phyloP scores from a whole-genome alignment of 164 flowering plant species.

The Magnolia kwangsiensis region DNA sequence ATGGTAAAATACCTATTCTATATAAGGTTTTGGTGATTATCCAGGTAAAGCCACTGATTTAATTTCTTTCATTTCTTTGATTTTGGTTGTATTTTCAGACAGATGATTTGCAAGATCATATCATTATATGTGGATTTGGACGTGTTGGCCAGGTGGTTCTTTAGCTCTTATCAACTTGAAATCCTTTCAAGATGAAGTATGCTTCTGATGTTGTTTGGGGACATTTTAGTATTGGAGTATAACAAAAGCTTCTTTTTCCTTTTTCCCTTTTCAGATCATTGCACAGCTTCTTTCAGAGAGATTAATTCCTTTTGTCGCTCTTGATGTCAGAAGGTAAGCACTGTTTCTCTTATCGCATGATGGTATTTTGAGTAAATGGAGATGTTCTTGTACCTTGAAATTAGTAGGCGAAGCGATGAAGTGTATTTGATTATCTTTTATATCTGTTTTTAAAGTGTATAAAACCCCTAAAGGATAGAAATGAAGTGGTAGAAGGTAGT shows the following conservation, averaged over 20 bases:
- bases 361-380: background rate
- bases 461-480: too few species aligned
- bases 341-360: background rate
- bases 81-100: conserved; percentile 55
- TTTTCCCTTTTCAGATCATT: conserved; percentile 57
- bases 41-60: background rate
- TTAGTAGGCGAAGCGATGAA: background rate
- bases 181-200: background rate
- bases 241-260: conserved; percentile 1
- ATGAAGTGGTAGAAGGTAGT: too few species aligned
- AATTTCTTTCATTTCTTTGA: background rate
- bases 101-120: conserved; percentile 99
- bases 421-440: background rate
- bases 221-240: conserved; percentile 1
- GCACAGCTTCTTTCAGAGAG: conserved; percentile 99
- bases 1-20: background rate
- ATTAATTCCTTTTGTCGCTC: conserved; percentile 97
- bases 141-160: conserved; percentile 94
- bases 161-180: background rate
- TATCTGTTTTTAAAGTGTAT: background rate
- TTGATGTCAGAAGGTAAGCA: conserved; percentile 91
- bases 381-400: background rate
- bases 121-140: conserved; percentile 99
- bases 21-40: background rate
- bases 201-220: background rate